Base-by-base conservation (phyloP, 225 moss, liverwort and hornwort species). In the Pseudoscleropodium purum region DNA sequence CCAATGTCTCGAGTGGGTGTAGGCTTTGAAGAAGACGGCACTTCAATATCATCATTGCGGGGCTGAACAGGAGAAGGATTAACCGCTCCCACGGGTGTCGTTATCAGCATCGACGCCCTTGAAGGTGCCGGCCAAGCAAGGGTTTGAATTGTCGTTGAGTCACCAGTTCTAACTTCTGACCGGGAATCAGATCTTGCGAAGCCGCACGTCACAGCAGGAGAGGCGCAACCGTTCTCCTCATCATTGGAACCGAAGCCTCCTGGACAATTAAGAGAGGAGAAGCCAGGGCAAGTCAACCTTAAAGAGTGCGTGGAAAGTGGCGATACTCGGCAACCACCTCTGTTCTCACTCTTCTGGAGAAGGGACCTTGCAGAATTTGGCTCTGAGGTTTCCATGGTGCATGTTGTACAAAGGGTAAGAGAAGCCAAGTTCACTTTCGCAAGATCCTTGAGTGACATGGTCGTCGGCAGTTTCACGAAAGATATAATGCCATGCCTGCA, bases 401-500 rank as follows among this genome's bases (percentile, higher is more conserved):
- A 98, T 30, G 95, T 92, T 47, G 97, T 98, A 90, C 98, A 98
- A 74, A 98, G 95, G 19, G 98, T 91, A 63, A 98, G 95, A 76
- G 95, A 89, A 66, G 95, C 56, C 91, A 96, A 89, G 85, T 98
- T 98, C 67, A 94, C 91, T 92, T 94, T 96, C 3, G 93, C 92
- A 75, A 97, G 93, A 87, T 97, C 98, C 90, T 95, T 98, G 59
- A 95, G 93, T 36, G 98, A 94, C 31, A 97, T 85, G 45, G 96
- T 97, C 43, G 94, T 95, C 18, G 95, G 91, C 85, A 98, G 94
- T 90, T 93, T 98, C 84, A 94, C 88, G 86, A 98, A 98, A 18
- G 97, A 93, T 54, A 97, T 92, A 74, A 98, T 93, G 76, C 97
- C 97, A 52, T 96, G 96, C 85, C 98, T 95, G 91, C 98, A 98